These are phyloP conservation scores for Solanum hybrid DNA, from an alignment of 305 asterid species.

Conservation along the genomic window DNA sequence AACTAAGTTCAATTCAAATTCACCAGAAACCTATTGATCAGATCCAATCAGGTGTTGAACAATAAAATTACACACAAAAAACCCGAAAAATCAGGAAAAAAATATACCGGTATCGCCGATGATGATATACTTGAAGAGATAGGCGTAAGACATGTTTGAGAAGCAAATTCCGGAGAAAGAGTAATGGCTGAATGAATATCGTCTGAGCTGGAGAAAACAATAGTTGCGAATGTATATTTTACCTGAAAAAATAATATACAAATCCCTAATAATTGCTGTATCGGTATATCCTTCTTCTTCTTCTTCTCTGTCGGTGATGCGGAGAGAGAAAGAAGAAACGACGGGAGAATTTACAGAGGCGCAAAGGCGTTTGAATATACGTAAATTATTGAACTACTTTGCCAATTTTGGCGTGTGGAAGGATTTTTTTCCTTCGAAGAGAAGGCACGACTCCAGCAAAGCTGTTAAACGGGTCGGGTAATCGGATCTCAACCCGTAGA, in stretches of 20 bases:
- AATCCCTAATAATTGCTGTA: not conserved
- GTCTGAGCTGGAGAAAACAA: not conserved
- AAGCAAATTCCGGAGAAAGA: not conserved
- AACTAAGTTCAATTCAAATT: not conserved
- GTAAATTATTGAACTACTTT: not conserved
- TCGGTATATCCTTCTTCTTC: not conserved
- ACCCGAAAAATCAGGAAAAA: not conserved
- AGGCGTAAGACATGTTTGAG: conserved; percentile 56
- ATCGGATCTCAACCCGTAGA: not conserved
- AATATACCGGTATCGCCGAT: conserved; percentile 70
- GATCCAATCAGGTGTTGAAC: not conserved
- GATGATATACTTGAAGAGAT: conserved; percentile 81
- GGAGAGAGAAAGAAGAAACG: not conserved
- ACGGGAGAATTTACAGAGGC: not conserved
- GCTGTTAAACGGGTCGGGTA: not conserved
- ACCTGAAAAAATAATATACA: not conserved
- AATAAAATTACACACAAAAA: not conserved
- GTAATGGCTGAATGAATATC: not conserved
- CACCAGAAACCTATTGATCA: not conserved
- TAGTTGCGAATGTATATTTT: not conserved
- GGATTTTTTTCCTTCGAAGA: not conserved
- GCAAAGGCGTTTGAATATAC: not conserved
- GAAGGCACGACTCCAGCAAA: not conserved
- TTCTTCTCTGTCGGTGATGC: not conserved
- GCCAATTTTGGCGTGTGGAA: not conserved